phyloP scores from a whole-genome alignment of 2,329 filamentous ascomycete species.

The Claviceps purpurea region DNA sequence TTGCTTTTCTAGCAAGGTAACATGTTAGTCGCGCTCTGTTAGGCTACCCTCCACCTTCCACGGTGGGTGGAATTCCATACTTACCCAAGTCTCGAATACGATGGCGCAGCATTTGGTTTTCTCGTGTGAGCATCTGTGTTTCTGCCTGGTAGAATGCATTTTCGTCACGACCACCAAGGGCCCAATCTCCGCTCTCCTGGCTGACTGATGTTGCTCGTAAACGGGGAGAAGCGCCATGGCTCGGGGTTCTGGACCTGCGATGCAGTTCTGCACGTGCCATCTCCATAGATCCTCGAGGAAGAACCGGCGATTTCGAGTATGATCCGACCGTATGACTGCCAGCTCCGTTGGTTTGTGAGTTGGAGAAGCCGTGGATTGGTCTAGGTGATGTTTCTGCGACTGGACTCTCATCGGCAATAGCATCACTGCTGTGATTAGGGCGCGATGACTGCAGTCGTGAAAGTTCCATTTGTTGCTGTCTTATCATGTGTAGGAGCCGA shows the following conservation, averaged over 20 bases:
- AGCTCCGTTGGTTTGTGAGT: conserved; percentile 18
- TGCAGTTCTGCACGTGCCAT: conserved; percentile 41
- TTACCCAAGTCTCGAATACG: conserved; percentile 60
- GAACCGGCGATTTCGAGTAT: conserved; percentile 36
- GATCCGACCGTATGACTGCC: conserved; percentile 21
- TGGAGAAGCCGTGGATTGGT: conserved; percentile 24
- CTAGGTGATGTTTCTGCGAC: conserved; percentile 29
- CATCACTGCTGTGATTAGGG: conserved; percentile 19
- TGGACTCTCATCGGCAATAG: conserved; percentile 37
- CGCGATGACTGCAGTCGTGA: conserved; percentile 41
- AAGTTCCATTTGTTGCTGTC: conserved; percentile 60
- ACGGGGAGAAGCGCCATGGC: conserved; percentile 41
- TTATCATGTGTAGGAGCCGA: conserved; percentile 63
- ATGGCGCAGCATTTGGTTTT: conserved; percentile 72
- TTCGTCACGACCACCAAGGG: conserved; percentile 56
- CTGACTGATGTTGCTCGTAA: conserved; percentile 45
- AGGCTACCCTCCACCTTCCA: neutral
- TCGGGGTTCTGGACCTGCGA: conserved; percentile 45
- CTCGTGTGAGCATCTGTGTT: conserved; percentile 61
- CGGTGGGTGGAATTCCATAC: conserved; percentile 7
- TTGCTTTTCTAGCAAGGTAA: conserved; percentile 32
- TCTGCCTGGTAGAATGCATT: conserved; percentile 72
- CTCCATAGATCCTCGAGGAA: conserved; percentile 45
- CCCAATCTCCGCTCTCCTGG: conserved; percentile 46
- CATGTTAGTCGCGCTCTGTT: neutral